Conservation (phyloP, 192 early-diverging fungal species). For the Radiomyces spectabilis region DNA sequence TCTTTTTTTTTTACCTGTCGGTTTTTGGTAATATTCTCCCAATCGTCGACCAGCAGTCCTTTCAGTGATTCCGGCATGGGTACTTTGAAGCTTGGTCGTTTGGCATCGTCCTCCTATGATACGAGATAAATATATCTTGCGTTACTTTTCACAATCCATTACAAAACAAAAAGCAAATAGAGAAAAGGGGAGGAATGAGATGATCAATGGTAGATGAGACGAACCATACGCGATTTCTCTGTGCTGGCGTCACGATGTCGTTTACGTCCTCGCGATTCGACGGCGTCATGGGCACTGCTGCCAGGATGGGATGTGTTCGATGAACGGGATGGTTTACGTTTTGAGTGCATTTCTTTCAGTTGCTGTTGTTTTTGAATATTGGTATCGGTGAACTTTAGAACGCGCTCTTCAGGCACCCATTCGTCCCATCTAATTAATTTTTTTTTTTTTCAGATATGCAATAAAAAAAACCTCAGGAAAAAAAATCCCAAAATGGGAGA, state of each 20-base stretch:
- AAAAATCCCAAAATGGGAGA: background rate
- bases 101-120: constrained; percentile 60
- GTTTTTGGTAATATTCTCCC: constrained; percentile 93
- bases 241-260: constrained; percentile 17
- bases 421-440: constrained; percentile 83
- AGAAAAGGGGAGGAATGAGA: too few relatives aligned
- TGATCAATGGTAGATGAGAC: too few relatives aligned
- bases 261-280: constrained; percentile 21
- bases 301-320: background rate
- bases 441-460: too few relatives aligned
- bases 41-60: constrained; percentile 88
- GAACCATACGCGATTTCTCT: too few relatives aligned
- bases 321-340: constrained; percentile 18
- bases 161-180: background rate
- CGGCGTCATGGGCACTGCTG: background rate
- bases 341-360: constrained; percentile 53
- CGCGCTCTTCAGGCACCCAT: constrained; percentile 90
- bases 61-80: constrained; percentile 84
- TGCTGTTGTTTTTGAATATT: constrained; percentile 80
- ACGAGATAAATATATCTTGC: too few relatives aligned
- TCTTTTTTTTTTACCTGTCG: constrained; percentile 55
- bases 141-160: too few relatives aligned
- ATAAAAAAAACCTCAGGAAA: background rate
- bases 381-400: constrained; percentile 77
- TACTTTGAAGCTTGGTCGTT: constrained; percentile 77